These are phyloP conservation scores for Metschnikowia dekortorum DNA, from an alignment of 805 yeast species.

Conservation along the genomic window DNA sequence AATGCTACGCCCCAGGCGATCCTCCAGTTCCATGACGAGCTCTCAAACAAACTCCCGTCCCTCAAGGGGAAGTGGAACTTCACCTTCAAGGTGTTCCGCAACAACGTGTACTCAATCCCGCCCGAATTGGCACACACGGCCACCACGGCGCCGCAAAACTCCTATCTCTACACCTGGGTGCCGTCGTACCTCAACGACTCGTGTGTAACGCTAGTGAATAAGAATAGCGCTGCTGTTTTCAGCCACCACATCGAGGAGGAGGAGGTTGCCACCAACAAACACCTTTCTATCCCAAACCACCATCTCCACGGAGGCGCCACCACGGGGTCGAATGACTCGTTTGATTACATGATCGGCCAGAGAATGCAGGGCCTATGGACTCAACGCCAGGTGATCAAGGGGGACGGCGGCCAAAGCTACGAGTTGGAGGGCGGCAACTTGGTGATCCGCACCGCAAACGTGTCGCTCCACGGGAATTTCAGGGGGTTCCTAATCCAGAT, in stretches of 20 bases:
- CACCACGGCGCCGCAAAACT: slow-evolving; percentile 32
- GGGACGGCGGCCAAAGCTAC: slow-evolving; percentile 71
- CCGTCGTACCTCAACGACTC: slow-evolving; percentile 47
- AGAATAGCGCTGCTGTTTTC: slow-evolving; percentile 34
- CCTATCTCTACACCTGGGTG: slow-evolving; percentile 47
- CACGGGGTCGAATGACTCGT: slow-evolving; percentile 50
- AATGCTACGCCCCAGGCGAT: slow-evolving; percentile 55
- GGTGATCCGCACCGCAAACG: slow-evolving; percentile 60
- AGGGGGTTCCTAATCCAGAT: slow-evolving; percentile 65
- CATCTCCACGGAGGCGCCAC: slow-evolving; percentile 51
- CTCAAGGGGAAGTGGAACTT: slow-evolving; percentile 63
- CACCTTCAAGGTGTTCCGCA: slow-evolving; percentile 62
- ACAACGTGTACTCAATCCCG: slow-evolving; percentile 52
- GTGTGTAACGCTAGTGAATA: slow-evolving; percentile 47
- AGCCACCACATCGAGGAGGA: slow-evolving; percentile 34
- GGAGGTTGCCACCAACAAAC: slow-evolving; percentile 16
- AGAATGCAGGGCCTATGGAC: slow-evolving; percentile 70
- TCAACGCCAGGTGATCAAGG: slow-evolving; percentile 62
- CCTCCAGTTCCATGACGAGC: slow-evolving; percentile 63
- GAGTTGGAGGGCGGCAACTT: slow-evolving; percentile 50
- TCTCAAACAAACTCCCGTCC: slow-evolving; percentile 63
- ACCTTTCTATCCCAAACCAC: slow-evolving; percentile 28
- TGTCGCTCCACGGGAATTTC: slow-evolving; percentile 69
- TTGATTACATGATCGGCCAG: slow-evolving; percentile 50
- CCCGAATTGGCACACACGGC: slow-evolving; percentile 28